phyloP scores from a whole-genome alignment of 2,329 filamentous ascomycete species.

The Colletotrichum sp. region DNA sequence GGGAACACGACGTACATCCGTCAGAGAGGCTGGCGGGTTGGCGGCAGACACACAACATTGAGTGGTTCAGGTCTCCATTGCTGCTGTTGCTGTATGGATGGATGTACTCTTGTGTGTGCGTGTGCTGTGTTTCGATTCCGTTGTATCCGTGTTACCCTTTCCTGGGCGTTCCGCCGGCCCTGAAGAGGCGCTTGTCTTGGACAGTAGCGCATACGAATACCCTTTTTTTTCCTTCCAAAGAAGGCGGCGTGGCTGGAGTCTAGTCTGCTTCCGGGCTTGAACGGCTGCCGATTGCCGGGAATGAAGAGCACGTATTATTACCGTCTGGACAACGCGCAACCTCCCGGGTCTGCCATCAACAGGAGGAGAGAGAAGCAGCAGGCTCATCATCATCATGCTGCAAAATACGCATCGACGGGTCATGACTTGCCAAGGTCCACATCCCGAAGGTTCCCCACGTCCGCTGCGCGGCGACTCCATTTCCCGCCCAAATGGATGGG shows the following conservation, averaged over 20 bases:
- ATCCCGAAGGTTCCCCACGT: background rate
- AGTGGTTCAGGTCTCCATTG: background rate
- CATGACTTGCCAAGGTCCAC: background rate
- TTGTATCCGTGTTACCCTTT: background rate
- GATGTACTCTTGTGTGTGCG: background rate
- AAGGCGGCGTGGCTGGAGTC: background rate
- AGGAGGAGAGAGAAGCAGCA: background rate
- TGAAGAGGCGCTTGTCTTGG: background rate
- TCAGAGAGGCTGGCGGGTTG: background rate
- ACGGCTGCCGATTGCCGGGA: background rate
- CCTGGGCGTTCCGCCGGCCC: background rate
- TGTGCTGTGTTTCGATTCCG: constrained; percentile 4
- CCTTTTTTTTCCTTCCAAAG: background rate
- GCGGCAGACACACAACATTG: background rate
- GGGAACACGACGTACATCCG: background rate
- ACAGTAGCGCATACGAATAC: background rate
- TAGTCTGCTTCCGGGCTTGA: background rate
- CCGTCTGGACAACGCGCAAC: background rate
- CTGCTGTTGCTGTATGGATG: background rate
- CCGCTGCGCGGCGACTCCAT: background rate
- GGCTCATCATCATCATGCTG: background rate
- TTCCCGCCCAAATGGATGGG: background rate
- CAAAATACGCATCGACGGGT: background rate
- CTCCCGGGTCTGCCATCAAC: background rate
- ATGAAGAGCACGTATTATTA: background rate